A percentile compares a stretch with the other conserved stretches of the same genome.
Evolutionary conservation across 805 yeast genomes (phyloP).

Genomic region (Scheffersomyces lignosus): DNA sequence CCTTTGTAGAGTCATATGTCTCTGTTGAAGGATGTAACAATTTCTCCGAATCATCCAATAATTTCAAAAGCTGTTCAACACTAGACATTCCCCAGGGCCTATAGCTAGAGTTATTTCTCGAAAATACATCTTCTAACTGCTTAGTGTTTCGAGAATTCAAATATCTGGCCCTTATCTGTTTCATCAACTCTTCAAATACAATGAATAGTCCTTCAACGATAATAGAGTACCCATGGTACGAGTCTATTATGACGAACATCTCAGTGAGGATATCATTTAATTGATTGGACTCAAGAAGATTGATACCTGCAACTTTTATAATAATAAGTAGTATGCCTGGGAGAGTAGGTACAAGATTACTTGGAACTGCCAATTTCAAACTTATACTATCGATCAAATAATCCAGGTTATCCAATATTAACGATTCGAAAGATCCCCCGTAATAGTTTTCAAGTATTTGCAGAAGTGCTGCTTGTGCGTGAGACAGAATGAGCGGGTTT

Average conservation of each 20-base stretch:
- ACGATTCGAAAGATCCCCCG: slow-evolving; percentile 51
- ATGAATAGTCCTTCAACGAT: slow-evolving; percentile 73
- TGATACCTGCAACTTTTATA: slow-evolving; percentile 67
- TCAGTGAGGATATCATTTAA: slow-evolving; percentile 73
- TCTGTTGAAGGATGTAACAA: slow-evolving; percentile 25
- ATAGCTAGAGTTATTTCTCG: slow-evolving; percentile 20
- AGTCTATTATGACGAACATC: slow-evolving; percentile 74
- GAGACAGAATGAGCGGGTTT: slow-evolving; percentile 50
- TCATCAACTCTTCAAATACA: slow-evolving; percentile 62
- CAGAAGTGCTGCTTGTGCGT: slow-evolving; percentile 55
- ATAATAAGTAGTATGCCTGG: slow-evolving; percentile 69
- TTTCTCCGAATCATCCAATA: slow-evolving; percentile 39
- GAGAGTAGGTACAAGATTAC: slow-evolving; percentile 68
- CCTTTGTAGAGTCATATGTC: slow-evolving; percentile 35
- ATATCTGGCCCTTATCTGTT: slow-evolving; percentile 44
- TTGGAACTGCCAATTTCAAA: slow-evolving; percentile 62
- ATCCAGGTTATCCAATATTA: slow-evolving; percentile 71
- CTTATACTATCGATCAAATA: slow-evolving; percentile 82
- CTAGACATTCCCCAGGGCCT: slow-evolving; percentile 63
- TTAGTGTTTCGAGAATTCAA: slow-evolving; percentile 16
- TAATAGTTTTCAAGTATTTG: slow-evolving; percentile 44
- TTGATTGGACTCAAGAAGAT: slow-evolving; percentile 53
- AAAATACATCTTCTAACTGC: slow-evolving; percentile 3
- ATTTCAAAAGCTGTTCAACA: slow-evolving; percentile 42
- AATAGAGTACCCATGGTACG: slow-evolving; percentile 77